Evolutionary conservation across 2,329 filamentous ascomycete genomes (phyloP).

Genomic region (Aquanectria penicillioides): DNA sequence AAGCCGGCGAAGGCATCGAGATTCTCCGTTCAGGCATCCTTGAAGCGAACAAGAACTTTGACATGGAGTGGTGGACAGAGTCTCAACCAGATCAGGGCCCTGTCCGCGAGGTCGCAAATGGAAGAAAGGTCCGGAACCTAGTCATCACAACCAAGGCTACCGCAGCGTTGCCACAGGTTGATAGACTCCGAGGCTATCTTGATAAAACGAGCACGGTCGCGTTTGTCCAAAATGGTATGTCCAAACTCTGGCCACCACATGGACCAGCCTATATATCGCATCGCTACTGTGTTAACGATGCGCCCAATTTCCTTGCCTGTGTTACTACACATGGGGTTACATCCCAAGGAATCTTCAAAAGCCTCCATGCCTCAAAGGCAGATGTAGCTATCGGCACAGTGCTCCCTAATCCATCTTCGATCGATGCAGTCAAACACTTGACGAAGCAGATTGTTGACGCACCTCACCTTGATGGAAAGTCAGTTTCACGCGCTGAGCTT

Average conservation of each 20-base stretch:
- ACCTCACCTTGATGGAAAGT: constrained; percentile 53
- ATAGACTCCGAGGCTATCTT: constrained; percentile 69
- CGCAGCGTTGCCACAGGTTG: constrained; percentile 70
- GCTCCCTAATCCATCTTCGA: constrained; percentile 37
- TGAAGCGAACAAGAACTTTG: constrained; percentile 51
- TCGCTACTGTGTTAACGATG: constrained; percentile 49
- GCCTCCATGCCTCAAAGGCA: constrained; percentile 62
- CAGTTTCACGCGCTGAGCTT: constrained; percentile 55
- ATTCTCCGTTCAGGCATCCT: constrained; percentile 49
- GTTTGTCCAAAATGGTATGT: constrained; percentile 91
- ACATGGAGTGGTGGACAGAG: constrained; percentile 67
- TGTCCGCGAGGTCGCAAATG: constrained; percentile 52
- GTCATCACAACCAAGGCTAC: constrained; percentile 82
- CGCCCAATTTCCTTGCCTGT: constrained; percentile 78
- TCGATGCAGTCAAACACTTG: constrained; percentile 48
- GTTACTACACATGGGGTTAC: constrained; percentile 67
- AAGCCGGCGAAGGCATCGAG: constrained; percentile 54
- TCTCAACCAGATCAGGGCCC: constrained; percentile 49
- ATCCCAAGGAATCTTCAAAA: constrained; percentile 60
- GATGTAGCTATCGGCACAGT: constrained; percentile 60
- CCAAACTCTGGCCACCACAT: constrained; percentile 66
- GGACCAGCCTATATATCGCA: constrained; percentile 54
- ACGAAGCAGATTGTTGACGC: constrained; percentile 53
- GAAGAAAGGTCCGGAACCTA: constrained; percentile 70
- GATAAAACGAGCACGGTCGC: constrained; percentile 76